These are phyloP conservation scores for Exophiala sp. DNA, from an alignment of 2,329 filamentous ascomycete genomes.

Conservation along the genomic window DNA sequence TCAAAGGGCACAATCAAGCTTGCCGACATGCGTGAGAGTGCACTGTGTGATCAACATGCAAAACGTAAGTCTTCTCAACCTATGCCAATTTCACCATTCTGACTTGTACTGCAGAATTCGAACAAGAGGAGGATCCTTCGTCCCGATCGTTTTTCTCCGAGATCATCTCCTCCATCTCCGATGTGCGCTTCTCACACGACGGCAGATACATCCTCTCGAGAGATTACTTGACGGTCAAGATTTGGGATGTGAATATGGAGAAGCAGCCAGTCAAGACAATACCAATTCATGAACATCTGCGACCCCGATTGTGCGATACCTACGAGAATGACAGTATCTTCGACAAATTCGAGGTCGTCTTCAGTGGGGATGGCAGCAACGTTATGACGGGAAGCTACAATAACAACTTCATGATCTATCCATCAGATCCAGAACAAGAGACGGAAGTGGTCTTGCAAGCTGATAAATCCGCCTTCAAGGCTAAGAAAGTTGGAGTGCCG, in stretches of 20 bases:
- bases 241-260: slow-evolving; percentile 99
- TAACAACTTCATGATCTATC: slow-evolving; percentile 99
- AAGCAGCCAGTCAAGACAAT: slow-evolving; percentile 96
- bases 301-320: slow-evolving; percentile 91
- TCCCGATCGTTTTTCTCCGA: slow-evolving; percentile 99
- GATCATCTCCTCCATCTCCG: slow-evolving; percentile 98
- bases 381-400: slow-evolving; percentile 99
- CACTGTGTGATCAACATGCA: slow-evolving; percentile 89
- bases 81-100: slow-evolving; percentile 1
- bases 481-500: slow-evolving; percentile 97
- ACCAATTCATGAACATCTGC: slow-evolving; percentile 94
- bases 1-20: slow-evolving; percentile 99
- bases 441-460: slow-evolving; percentile 96
- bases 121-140: slow-evolving; percentile 96
- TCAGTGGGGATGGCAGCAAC: slow-evolving; percentile 96
- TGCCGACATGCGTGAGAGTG: slow-evolving; percentile 96
- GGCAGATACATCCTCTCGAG: slow-evolving; percentile 95
- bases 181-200: slow-evolving; percentile 95
- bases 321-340: slow-evolving; percentile 99
- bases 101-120: slow-evolving; percentile 67
- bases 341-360: slow-evolving; percentile 99
- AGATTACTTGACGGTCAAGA: slow-evolving; percentile 98
- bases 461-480: slow-evolving; percentile 98
- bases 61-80: slow-evolving; percentile 66
- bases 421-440: slow-evolving; percentile 91